These are phyloP conservation scores for Hypoxylon sp. DNA, from an alignment of 2,329 filamentous ascomycete species.

Conservation along the genomic window DNA sequence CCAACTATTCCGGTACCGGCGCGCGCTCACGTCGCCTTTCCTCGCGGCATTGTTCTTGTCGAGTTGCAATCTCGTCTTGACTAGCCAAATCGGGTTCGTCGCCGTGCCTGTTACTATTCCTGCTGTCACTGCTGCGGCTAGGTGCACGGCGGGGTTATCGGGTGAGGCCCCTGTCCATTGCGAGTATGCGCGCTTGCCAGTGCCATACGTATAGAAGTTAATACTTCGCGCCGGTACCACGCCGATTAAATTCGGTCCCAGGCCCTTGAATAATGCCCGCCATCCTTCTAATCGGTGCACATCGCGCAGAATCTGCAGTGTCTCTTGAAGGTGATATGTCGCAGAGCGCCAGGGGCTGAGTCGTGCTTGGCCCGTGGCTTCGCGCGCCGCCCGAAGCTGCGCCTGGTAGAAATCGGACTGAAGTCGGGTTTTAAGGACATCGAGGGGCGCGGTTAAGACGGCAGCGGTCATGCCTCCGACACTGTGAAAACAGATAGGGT, in stretches of 20 bases:
- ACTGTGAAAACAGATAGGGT: conserved; percentile 62
- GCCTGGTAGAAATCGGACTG: conserved; percentile 96
- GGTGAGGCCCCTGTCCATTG: conserved; percentile 79
- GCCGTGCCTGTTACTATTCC: conserved; percentile 90
- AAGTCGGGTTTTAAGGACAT: conserved; percentile 92
- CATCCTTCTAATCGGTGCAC: conserved; percentile 87
- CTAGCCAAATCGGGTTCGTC: conserved; percentile 96
- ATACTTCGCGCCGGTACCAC: conserved; percentile 92
- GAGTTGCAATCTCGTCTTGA: conserved; percentile 93
- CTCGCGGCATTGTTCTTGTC: conserved; percentile 84
- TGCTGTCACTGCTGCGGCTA: conserved; percentile 81
- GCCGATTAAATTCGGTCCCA: conserved; percentile 90
- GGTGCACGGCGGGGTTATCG: conserved; percentile 82
- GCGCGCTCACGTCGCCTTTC: conserved; percentile 66
- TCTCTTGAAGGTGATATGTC: conserved; percentile 84
- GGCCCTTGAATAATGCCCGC: conserved; percentile 91
- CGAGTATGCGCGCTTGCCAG: conserved; percentile 86
- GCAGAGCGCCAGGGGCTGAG: conserved; percentile 77
- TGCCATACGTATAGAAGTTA: conserved; percentile 95
- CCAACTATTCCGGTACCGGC: conserved; percentile 87
- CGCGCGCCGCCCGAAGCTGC: conserved; percentile 78
- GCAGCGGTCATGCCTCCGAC: conserved; percentile 92
- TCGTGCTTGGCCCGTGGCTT: conserved; percentile 69
- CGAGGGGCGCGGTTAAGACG: conserved; percentile 92
- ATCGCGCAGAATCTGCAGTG: conserved; percentile 84